Base-by-base conservation (phyloP, 352 stramenopile species). In the Detonula confervacea region DNA sequence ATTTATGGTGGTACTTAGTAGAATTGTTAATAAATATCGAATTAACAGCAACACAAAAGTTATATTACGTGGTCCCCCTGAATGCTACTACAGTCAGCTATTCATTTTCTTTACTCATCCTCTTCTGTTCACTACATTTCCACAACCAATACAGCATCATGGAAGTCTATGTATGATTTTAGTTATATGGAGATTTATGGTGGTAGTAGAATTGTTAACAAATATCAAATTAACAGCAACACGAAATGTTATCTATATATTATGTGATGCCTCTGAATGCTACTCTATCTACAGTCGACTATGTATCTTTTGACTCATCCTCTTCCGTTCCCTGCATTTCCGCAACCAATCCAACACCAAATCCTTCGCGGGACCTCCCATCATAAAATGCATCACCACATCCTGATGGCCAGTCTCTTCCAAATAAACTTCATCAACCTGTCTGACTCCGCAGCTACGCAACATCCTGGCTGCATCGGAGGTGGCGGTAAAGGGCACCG, bases 401-500 rank as follows among this genome's bases (percentile, higher is more conserved):
- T 93, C 86, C 73, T 90, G 79, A 74, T 93, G 88, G 2, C 67
- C 72, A 22, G 77, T 87, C 46, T 77, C 51, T n/a, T 86, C 77
- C 46, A 89, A 35, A 73, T 91, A 92, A 18, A 83, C 62, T 65
- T 88, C 70, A 46, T 85, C 37, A 39, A 66, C 77, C 8, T 66
- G 16, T 0, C 18, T 63, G 12, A 84, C 44, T 20, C 86, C 81
- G 63, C 81, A 91, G 54, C 64, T 68, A 30, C 70, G 47, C 22
- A 93, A 63, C 8, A 75, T 70, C 18, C 57, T 56, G 2, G 78
- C 86, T 39, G 81, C 82, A 74, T 93, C 86, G 7, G 73, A 46
- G n/a, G 86, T 92, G 16, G 81, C 54, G 11, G 86, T 91, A 61
- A 92, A 91, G 4, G 88, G 88, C 25, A 93, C 88, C 6, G 78